These are phyloP conservation scores for Nectriaceae sp. DNA, from an alignment of 2,329 filamentous ascomycete genomes.

Conservation along the genomic window DNA sequence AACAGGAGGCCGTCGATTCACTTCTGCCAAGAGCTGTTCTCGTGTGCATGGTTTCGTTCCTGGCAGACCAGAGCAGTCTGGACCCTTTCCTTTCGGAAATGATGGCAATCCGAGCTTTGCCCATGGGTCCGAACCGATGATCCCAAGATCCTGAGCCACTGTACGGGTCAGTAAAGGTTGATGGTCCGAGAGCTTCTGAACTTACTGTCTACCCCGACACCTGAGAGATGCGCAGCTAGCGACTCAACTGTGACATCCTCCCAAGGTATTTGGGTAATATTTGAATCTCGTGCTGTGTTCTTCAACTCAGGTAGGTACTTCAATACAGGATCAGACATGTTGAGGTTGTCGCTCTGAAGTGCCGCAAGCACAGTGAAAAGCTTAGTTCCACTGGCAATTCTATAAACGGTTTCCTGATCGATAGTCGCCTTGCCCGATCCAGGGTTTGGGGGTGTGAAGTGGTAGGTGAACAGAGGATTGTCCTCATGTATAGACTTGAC, in stretches of 20 bases:
- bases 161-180: constrained; percentile 1
- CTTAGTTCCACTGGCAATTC: constrained; percentile 39
- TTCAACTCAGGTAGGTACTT: constrained; percentile 45
- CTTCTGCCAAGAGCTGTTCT: constrained; percentile 29
- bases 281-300: constrained; percentile 25
- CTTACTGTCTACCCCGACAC: constrained; percentile 41
- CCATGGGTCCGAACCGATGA: constrained; percentile 30
- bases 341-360: constrained; percentile 30
- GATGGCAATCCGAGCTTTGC: constrained; percentile 34
- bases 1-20: constrained; percentile 36
- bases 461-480: constrained; percentile 38
- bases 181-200: neutral
- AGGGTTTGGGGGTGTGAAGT: constrained; percentile 39
- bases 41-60: constrained; percentile 33
- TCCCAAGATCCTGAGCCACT: constrained; percentile 37
- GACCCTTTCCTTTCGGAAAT: constrained; percentile 29
- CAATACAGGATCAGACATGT: constrained; percentile 44
- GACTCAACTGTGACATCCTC: constrained; percentile 48
- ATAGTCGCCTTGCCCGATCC: constrained; percentile 28
- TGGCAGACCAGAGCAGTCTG: constrained; percentile 37
- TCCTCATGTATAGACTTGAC: constrained; percentile 45
- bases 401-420: constrained; percentile 35
- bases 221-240: constrained; percentile 48
- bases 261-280: constrained; percentile 42
- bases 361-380: constrained; percentile 35